Evolutionary conservation across 345 rosid genomes (phyloP), one percentile per base, ranked within the genome.

Genomic region (Noccaea caerulescens): DNA sequence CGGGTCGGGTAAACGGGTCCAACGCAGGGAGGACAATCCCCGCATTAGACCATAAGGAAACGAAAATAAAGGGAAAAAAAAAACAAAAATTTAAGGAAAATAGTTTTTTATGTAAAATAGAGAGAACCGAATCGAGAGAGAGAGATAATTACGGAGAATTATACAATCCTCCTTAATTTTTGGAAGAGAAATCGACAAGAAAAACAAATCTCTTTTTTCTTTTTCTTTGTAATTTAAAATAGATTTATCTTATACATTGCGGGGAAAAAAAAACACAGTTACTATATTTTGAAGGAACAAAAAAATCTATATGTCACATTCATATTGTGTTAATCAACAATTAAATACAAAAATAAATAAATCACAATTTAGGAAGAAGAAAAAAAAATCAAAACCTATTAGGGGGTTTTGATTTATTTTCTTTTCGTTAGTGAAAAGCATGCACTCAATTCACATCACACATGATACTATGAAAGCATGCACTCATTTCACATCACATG

Each of bases 1-100:
- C 88, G 83, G 89, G 82, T 81, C 76, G 80, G 82, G 84, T 82
- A 72, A 83, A 77, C 80, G 88, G 88, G 84, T 82, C 80, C 79
- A 75, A 66, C 52, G 71, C 70, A 74, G 81, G 68, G 77, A 55
- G 55, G 69, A 69, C 58, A 72, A 64, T 64, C 78, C 79, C 79
- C 77, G 62, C 89, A 85, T 86, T 49, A 84, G 72, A 65, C 75
- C 77, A 66, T 37, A 8, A 61, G 68, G 44, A 62, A 70, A 68
- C 60, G 41, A 50, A 53, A 50, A 55, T 64, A 59, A 65, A 53
- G 36, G 46, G 23, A 37, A 27, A 44, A 72, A 73, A 32, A 59
- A 34, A 43, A 58, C 14, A 13, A 61, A 68, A 74, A 47, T 13
- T 46, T 14, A 2, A 68, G 55, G 9, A 53, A 67, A 53, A 43